Evolutionary conservation across 2,329 filamentous ascomycete genomes (phyloP), one percentile per base, ranked within the genome.

Genomic region (Sphaerostilbella broomeana): DNA sequence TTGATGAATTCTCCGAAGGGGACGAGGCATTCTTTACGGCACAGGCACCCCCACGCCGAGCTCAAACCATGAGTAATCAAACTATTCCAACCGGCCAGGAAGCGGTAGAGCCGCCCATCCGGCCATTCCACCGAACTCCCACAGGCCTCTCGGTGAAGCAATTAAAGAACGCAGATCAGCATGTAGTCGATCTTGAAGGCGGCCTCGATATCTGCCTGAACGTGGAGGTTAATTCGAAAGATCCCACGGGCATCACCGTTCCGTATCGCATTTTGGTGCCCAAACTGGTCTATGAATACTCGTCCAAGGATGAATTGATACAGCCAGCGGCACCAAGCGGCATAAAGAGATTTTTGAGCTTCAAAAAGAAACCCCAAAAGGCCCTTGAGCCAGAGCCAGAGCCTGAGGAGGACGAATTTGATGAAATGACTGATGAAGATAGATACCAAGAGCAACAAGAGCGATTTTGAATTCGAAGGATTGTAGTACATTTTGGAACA

Each of bases 241-340:
- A 98, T 52, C 90, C 92, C 1, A 75, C 84, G 0, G 94, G 92
- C 11, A 87, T 86, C 47, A 98, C 92, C 1, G 77, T 79, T 35
- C 86, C 88, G 7, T 98, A 98, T 59, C 73, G 87, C 26, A 65
- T 98, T 5, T 72, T 97, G 2, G 81, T 98, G 5, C 92, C 94
- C 9, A 78, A 79, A 38, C 66, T 98, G 36, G 73, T 72, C 61
- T 81, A 80, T 42, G 70, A 75, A 36, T 71, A 75, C 44, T 58
- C 63, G 12, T 56, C 57, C 2, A 64, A 65, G 37, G 63, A 66
- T 4, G 61, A 65, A n/a, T 57, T 61, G 16, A 25, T 51, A 32
- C 46, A 43, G 9, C 44, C 42, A 17, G 50, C 52, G 21, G 55
- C 59, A 18, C 54, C 60, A 8, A 59, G 53, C 18, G 62, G 62